phyloP scores from a whole-genome alignment of 257 asterid genomes.

The Verbena officinalis region DNA sequence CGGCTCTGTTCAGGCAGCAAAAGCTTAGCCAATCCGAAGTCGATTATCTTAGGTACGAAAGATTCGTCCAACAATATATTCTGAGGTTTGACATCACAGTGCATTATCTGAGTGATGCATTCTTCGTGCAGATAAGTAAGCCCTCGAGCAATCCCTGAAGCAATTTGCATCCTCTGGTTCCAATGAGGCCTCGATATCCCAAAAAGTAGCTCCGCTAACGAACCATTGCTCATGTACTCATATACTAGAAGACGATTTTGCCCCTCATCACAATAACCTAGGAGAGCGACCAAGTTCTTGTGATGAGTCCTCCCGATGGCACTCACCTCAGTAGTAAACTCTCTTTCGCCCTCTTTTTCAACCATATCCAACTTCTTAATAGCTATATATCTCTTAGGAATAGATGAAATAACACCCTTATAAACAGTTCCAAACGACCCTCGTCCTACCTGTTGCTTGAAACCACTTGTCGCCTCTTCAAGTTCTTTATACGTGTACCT shows the following conservation, averaged over 20 bases:
- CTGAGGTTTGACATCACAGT: slow-evolving; percentile 49
- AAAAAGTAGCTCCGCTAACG: slow-evolving; percentile 40
- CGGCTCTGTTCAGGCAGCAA: slow-evolving; percentile 39
- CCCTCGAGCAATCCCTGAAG: slow-evolving; percentile 43
- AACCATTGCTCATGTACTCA: slow-evolving; percentile 47
- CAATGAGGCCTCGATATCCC: slow-evolving; percentile 42
- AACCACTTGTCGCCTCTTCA: slow-evolving; percentile 40
- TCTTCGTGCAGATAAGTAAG: slow-evolving; percentile 45
- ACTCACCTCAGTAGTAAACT: slow-evolving; percentile 51
- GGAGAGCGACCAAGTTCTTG: slow-evolving; percentile 53
- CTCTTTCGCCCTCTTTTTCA: slow-evolving; percentile 45
- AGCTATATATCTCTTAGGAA: slow-evolving; percentile 30
- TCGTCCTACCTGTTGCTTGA: slow-evolving; percentile 43
- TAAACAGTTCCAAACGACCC: slow-evolving; percentile 62
- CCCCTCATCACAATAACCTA: slow-evolving; percentile 54
- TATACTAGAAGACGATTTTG: slow-evolving; percentile 42
- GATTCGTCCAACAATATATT: slow-evolving; percentile 46
- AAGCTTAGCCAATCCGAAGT: slow-evolving; percentile 47
- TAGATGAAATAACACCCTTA: slow-evolving; percentile 37
- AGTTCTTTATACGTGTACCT: slow-evolving; percentile 43
- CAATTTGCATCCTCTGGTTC: slow-evolving; percentile 45
- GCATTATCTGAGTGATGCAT: slow-evolving; percentile 46
- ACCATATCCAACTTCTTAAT: slow-evolving; percentile 50
- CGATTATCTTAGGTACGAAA: slow-evolving; percentile 34
- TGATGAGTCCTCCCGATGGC: slow-evolving; percentile 57